Evolutionary conservation across 164 flowering plant genomes (phyloP).

Genomic region (Vitis cinerea): DNA sequence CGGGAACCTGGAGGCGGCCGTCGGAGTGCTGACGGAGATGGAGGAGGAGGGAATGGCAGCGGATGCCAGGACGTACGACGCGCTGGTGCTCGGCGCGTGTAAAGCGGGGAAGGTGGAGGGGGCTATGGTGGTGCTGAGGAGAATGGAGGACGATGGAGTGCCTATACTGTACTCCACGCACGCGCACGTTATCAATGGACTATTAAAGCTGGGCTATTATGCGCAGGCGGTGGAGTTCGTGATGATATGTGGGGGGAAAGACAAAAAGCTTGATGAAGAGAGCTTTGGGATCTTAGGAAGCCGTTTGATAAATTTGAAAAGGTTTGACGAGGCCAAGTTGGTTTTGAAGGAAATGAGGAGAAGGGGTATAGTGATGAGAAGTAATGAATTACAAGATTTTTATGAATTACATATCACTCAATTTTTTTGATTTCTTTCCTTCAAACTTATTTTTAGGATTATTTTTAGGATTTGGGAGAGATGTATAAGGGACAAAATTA

Average conservation of each 20-base stretch:
- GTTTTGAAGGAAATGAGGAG: slow-evolving; percentile 50
- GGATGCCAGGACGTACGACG: slow-evolving; percentile 61
- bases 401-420: slow-evolving; percentile 1
- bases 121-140: slow-evolving; percentile 48
- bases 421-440: background rate
- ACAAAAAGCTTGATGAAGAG: slow-evolving; percentile 39
- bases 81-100: slow-evolving; percentile 64
- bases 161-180: slow-evolving; percentile 36
- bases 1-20: slow-evolving; percentile 41
- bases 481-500: background rate
- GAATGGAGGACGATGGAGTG: slow-evolving; percentile 56
- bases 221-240: slow-evolving; percentile 60
- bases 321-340: slow-evolving; percentile 39
- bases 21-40: slow-evolving; percentile 29
- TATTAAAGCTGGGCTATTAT: slow-evolving; percentile 35
- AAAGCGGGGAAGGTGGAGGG: slow-evolving; percentile 54
- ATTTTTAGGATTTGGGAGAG: background rate
- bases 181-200: slow-evolving; percentile 42
- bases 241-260: slow-evolving; percentile 37
- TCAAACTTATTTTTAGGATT: background rate
- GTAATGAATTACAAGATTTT: slow-evolving; percentile 20
- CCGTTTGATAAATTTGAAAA: slow-evolving; percentile 31
- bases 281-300: slow-evolving; percentile 43
- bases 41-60: slow-evolving; percentile 39
- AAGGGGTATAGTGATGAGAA: slow-evolving; percentile 37